These are phyloP conservation scores for Candida tallmaniae DNA, from an alignment of 805 yeast species.

Conservation along the genomic window DNA sequence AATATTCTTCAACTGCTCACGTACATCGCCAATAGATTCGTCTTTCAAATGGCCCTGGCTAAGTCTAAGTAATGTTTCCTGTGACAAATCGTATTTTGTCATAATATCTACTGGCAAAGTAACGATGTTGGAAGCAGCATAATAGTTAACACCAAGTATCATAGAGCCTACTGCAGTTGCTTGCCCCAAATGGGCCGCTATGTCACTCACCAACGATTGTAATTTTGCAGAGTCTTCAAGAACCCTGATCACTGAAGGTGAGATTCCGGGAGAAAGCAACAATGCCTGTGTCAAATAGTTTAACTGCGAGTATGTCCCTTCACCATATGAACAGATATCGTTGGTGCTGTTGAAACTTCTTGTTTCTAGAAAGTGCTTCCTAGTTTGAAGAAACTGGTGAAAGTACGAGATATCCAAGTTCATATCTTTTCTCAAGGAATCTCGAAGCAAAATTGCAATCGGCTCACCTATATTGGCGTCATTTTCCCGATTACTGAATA, in stretches of 20 bases:
- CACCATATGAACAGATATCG: slow-evolving; percentile 70
- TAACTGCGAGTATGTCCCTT: slow-evolving; percentile 71
- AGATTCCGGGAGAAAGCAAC: slow-evolving; percentile 50
- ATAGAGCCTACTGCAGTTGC: slow-evolving; percentile 67
- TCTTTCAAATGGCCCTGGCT: slow-evolving; percentile 38
- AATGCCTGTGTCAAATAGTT: slow-evolving; percentile 62
- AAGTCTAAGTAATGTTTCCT: slow-evolving; percentile 55
- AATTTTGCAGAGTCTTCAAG: slow-evolving; percentile 43
- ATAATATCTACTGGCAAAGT: slow-evolving; percentile 61
- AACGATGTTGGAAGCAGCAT: slow-evolving; percentile 47
- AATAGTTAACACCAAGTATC: slow-evolving; percentile 56
- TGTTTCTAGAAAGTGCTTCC: slow-evolving; percentile 48
- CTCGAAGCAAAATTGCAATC: slow-evolving; percentile 52
- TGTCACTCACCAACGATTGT: slow-evolving; percentile 48
- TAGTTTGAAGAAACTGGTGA: slow-evolving; percentile 55
- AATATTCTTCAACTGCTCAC: slow-evolving; percentile 47
- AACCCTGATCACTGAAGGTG: slow-evolving; percentile 50
- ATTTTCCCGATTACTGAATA: slow-evolving; percentile 32
- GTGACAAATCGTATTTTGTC: slow-evolving; percentile 51
- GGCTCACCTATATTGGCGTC: slow-evolving; percentile 55
- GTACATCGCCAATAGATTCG: slow-evolving; percentile 19
- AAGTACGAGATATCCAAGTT: slow-evolving; percentile 52
- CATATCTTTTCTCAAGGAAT: slow-evolving; percentile 45
- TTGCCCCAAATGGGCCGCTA: slow-evolving; percentile 79
- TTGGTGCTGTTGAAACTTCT: slow-evolving; percentile 46